Evolutionary conservation across 495 filamentous ascomycete genomes (phyloP).

Genomic region (Xanthoparmelia taractica): DNA sequence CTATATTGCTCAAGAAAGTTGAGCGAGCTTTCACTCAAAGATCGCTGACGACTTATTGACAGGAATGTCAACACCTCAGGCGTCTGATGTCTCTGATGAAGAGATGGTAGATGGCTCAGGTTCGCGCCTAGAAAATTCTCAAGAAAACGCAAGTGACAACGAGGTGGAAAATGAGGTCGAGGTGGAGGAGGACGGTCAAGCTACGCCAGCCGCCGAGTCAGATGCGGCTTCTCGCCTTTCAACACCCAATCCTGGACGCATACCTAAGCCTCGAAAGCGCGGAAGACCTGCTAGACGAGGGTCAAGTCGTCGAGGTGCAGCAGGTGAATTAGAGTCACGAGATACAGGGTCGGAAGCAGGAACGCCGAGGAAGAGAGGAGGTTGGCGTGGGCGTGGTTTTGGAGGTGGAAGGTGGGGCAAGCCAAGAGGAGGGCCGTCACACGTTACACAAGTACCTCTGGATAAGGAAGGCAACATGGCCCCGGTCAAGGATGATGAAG

Average conservation of each 20-base stretch:
- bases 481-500: constrained; percentile 86
- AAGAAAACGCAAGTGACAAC: constrained; percentile 29
- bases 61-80: constrained; percentile 41
- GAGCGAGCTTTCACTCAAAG: background rate
- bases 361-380: constrained; percentile 55
- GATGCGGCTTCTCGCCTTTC: constrained; percentile 34
- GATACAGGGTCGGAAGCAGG: constrained; percentile 47
- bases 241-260: constrained; percentile 32
- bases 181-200: constrained; percentile 28
- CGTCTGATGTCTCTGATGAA: constrained; percentile 43
- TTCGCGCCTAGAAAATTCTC: constrained; percentile 35
- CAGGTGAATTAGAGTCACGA: constrained; percentile 49
- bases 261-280: constrained; percentile 62
- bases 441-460: constrained; percentile 71
- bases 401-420: constrained; percentile 62
- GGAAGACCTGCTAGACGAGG: constrained; percentile 82
- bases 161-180: constrained; percentile 31
- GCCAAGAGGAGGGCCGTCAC: constrained; percentile 62
- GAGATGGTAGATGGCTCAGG: constrained; percentile 40
- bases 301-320: constrained; percentile 64
- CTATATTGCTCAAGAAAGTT: background rate
- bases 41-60: constrained; percentile 8
- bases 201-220: constrained; percentile 37
- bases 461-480: constrained; percentile 94
- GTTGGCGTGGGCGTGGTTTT: constrained; percentile 60